Evolutionary conservation across 305 asterid species (phyloP), one percentile per base, ranked within the genome.

Genomic region (Fraxinus dipetala): DNA sequence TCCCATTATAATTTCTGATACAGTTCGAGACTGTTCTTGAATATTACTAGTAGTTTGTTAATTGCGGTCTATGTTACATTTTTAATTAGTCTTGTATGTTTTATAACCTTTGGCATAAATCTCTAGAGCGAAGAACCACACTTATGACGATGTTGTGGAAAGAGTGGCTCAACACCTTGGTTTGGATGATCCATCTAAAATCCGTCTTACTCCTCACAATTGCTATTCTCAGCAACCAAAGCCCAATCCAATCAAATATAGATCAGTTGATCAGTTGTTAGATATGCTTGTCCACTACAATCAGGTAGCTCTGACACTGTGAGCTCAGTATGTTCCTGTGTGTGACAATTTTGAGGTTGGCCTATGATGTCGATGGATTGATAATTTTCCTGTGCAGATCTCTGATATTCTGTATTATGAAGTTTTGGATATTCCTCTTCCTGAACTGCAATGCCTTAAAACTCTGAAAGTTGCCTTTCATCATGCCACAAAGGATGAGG

Each of bases 341-440:
- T 43, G 8, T 79, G 30, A 38, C 31, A 13, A 77, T 80, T 16
- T 38, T 14, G 24, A 38, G 69, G 45, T 84, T 73, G 79, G 76
- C 67, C 72, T 63, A 75, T 82, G 78, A 69, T 65, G 38, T 81
- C 77, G 75, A 70, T 61, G 76, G 24, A 34, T 72, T 72, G 77
- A 72, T 34, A 32, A 72, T 72, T 85, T 36, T 74, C 78, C 75
- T 81, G 82, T 78, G 79, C 81, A 90, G 97, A 85, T 91, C 67
- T 90, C 93, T 38, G 93, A 91, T 89, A 88, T 91, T 84, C 81
- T 93, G 83, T 93, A 93, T 82, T 91, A 90, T 82, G 95, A 92
- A 88, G 92, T 93, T 85, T 85, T 93, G 88, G 97, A 93, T 85
- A 91, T 93, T 74, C 97, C 97, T 83, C 91, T 93, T 87, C 97